These are phyloP conservation scores for Coelastrella sp. DNA, from an alignment of 139 green algal species.

Conservation along the genomic window DNA sequence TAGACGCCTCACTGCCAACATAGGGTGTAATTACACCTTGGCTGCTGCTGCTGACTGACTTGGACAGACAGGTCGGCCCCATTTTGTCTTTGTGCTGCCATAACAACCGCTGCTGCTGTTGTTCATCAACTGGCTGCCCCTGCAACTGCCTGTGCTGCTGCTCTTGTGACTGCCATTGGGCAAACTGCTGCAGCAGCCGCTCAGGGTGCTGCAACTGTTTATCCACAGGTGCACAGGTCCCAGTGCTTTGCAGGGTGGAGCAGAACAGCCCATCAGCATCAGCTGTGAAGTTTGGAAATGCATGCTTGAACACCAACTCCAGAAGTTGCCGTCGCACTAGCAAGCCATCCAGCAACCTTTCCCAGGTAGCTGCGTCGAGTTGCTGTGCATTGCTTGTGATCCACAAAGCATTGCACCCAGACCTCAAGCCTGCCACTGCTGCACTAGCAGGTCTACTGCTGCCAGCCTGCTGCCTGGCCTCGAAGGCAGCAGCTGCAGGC, in stretches of 20 bases:
- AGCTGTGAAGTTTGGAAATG: conserved; percentile 25
- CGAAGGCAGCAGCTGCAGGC: not conserved
- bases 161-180: not conserved
- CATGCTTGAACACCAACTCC: conserved; percentile 22
- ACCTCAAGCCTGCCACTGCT: not conserved
- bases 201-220: not conserved
- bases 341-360: conserved; percentile 3
- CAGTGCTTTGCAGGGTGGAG: too few relatives aligned
- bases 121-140: not conserved
- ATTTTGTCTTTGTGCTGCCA: not conserved
- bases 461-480: not conserved
- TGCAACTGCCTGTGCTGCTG: not conserved
- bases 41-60: too few relatives aligned
- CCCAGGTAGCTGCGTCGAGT: not conserved
- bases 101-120: not conserved
- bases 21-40: too few relatives aligned
- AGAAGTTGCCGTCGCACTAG: conserved; percentile 8
- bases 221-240: too few relatives aligned
- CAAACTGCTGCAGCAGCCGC: not conserved
- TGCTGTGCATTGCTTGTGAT: not conserved
- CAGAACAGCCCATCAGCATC: not conserved
- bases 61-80: too few relatives aligned
- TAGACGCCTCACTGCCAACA: too few relatives aligned
- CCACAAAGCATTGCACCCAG: not conserved
- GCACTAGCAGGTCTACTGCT: not conserved